These are phyloP conservation scores for Trypanosoma boissoni DNA, from an alignment of 208 protist genomes.

Conservation along the genomic window DNA sequence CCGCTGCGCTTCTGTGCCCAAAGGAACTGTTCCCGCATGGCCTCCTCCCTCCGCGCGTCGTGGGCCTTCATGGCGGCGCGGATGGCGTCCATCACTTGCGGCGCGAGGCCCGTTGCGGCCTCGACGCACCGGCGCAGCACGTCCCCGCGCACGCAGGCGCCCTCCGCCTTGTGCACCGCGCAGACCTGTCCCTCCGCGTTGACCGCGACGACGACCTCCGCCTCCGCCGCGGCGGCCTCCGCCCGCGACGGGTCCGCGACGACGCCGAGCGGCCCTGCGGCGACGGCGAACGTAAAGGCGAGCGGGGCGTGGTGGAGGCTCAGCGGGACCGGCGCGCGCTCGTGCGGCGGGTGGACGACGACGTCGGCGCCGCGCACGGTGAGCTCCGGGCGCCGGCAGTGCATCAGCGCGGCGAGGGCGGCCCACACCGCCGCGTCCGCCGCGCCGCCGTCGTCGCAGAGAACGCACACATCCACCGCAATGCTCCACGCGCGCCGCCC, in stretches of 20 bases:
- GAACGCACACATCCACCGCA: conserved; percentile 74
- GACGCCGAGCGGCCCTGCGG: conserved; percentile 34
- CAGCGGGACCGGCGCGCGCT: conserved; percentile 94
- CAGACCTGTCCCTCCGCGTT: conserved; percentile 86
- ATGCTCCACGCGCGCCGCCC: conserved; percentile 92
- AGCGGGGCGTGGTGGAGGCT: conserved; percentile 94
- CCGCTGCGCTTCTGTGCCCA: too few species aligned
- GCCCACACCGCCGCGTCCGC: conserved; percentile 88
- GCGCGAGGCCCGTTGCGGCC: too few species aligned
- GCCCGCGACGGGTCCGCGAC: conserved; percentile 71
- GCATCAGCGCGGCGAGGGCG: conserved; percentile 80
- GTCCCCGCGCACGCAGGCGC: conserved; percentile 64
- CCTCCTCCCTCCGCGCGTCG: too few species aligned
- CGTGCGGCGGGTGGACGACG: conserved; percentile 82
- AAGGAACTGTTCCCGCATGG: too few species aligned
- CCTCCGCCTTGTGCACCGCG: conserved; percentile 69
- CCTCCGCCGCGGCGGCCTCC: conserved; percentile 67
- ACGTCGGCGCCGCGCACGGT: conserved; percentile 86
- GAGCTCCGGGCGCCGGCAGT: conserved; percentile 94
- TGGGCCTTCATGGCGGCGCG: too few species aligned
- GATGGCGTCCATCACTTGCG: too few species aligned
- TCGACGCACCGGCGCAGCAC: too few species aligned
- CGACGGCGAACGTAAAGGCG: conserved; percentile 72
- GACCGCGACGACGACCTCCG: conserved; percentile 62
- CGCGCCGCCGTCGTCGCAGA: conserved; percentile 95